Conservation (phyloP, 2,329 filamentous ascomycete species). For the Paracorniculantispora psalliotae region DNA sequence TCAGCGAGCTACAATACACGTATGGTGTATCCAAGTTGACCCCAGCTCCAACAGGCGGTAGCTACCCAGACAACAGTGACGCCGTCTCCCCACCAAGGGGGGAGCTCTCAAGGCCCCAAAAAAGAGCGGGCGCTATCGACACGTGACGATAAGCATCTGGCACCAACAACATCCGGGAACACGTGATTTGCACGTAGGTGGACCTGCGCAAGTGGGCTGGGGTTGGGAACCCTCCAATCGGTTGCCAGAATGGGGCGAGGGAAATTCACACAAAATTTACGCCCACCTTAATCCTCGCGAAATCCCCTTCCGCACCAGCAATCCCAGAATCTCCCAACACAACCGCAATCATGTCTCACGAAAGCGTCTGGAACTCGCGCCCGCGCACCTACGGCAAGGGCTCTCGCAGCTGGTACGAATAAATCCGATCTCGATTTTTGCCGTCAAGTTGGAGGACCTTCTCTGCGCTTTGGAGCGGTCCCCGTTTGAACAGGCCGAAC, state of each 20-base stretch:
- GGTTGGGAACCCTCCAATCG: constrained; percentile 35
- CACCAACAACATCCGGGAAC: not conserved
- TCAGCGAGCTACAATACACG: constrained; percentile 6
- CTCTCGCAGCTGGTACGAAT: constrained; percentile 79
- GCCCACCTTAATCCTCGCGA: constrained; percentile 30
- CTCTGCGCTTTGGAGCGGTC: not conserved
- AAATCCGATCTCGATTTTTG: not conserved
- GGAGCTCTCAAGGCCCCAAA: not conserved
- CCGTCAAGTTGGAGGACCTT: not conserved
- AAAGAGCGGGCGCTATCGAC: not conserved
- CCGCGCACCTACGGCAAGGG: constrained; percentile 97
- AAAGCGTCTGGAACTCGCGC: constrained; percentile 99
- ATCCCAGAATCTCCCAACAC: constrained; percentile 24
- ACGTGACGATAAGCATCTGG: constrained; percentile 19
- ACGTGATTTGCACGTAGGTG: constrained; percentile 18
- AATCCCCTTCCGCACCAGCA: constrained; percentile 26
- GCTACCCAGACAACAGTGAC: constrained; percentile 1
- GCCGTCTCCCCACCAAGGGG: not conserved
- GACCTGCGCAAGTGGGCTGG: constrained; percentile 23
- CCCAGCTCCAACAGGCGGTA: not conserved
- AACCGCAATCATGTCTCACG: constrained; percentile 61
- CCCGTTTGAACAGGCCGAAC: not conserved
- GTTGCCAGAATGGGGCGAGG: constrained; percentile 24
- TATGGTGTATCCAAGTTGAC: constrained; percentile 10
- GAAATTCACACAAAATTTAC: constrained; percentile 38